Conservation (phyloP, 352 stramenopile species). For the Globisporangium cederbergense region DNA sequence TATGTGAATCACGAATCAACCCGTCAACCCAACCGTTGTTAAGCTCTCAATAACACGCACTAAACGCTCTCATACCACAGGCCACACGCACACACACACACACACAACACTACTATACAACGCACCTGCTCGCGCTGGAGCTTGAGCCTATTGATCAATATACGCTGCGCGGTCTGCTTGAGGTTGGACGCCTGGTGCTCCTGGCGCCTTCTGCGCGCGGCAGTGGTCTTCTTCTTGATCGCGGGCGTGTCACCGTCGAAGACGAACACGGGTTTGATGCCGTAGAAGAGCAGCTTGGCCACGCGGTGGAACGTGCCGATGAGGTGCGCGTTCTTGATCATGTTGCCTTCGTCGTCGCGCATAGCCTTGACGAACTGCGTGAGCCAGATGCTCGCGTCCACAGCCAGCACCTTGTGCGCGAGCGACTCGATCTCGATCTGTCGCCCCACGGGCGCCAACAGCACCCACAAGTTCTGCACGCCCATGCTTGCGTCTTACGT, state of each 20-base stretch:
- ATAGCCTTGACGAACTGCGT: slow-evolving; percentile 99
- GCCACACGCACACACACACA: not conserved
- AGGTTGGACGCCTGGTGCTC: slow-evolving; percentile 80
- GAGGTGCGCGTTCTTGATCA: slow-evolving; percentile 95
- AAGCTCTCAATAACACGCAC: too few species aligned
- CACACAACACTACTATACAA: not conserved
- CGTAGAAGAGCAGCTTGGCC: slow-evolving; percentile 93
- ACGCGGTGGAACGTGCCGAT: slow-evolving; percentile 93
- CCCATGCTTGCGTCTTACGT: slow-evolving; percentile 80
- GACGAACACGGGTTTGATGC: slow-evolving; percentile 97
- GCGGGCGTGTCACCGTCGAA: slow-evolving; percentile 98
- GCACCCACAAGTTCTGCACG: slow-evolving; percentile 97
- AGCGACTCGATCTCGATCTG: slow-evolving; percentile 98
- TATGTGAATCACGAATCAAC: not conserved
- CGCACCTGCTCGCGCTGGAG: slow-evolving; percentile 50
- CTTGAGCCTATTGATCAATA: slow-evolving; percentile 91
- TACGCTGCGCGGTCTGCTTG: slow-evolving; percentile 91
- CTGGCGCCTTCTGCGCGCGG: slow-evolving; percentile 58
- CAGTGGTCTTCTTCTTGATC: slow-evolving; percentile 92
- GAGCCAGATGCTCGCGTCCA: slow-evolving; percentile 99
- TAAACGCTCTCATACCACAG: not conserved
- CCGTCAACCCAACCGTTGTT: not conserved
- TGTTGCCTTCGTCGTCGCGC: slow-evolving; percentile 92
- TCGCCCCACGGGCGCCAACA: slow-evolving; percentile 94
- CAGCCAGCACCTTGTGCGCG: slow-evolving; percentile 92